Percentiles rank a stretch among this genome's conserved stretches.
Conservation (phyloP, 345 rosid genomes). For the Melaleuca alternifolia region DNA sequence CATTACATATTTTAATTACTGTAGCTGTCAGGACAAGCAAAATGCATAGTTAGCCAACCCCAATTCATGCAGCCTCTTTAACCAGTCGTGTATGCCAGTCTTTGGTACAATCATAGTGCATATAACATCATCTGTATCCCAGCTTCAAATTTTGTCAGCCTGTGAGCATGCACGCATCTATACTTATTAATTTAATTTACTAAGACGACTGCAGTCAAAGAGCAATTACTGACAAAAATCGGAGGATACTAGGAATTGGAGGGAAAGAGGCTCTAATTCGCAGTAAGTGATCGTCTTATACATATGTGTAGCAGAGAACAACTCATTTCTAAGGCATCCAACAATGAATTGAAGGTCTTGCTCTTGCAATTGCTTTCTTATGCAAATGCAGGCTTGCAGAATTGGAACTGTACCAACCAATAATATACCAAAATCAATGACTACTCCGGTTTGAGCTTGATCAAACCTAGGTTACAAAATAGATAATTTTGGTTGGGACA, state of each 20-base stretch:
- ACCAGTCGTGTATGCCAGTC: neutral
- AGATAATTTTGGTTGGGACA: neutral
- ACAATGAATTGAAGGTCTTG: neutral
- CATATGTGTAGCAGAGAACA: neutral
- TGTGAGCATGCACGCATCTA: neutral
- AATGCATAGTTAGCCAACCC: neutral
- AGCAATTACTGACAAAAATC: neutral
- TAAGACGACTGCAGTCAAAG: neutral
- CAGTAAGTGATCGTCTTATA: neutral
- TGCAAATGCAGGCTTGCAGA: neutral
- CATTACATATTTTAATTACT: neutral
- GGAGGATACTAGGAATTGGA: neutral
- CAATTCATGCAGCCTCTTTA: neutral
- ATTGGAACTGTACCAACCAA: neutral
- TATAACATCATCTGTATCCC: neutral
- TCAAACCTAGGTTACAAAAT: neutral
- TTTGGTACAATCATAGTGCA: neutral
- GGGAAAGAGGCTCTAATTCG: neutral
- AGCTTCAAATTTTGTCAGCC: neutral
- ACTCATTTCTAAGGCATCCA: neutral
- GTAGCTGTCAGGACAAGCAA: neutral
- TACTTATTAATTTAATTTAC: neutral
- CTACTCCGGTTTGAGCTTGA: neutral
- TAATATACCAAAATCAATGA: neutral
- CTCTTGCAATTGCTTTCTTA: neutral